These are phyloP conservation scores for Boletus huronensis DNA, from an alignment of 768 basidiomycete species.

Conservation along the genomic window DNA sequence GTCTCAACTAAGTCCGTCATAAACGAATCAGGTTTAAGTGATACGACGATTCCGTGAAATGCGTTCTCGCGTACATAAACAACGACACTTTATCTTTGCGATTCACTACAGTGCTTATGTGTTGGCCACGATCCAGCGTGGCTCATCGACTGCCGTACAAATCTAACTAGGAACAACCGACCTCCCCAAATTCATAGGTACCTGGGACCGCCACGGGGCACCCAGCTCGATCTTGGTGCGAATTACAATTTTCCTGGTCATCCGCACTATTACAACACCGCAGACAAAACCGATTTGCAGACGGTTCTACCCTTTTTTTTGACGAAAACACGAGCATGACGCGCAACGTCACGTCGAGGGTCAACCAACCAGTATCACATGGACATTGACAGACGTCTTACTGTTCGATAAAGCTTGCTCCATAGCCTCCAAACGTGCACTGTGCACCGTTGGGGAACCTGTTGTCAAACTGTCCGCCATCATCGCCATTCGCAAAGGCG, in stretches of 20 bases:
- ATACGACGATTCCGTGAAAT: not conserved
- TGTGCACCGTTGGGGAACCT: slow-evolving; percentile 53
- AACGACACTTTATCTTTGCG: not conserved
- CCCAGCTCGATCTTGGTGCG: slow-evolving; percentile 45
- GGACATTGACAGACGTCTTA: slow-evolving; percentile 20
- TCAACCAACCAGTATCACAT: not conserved
- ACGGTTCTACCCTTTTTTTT: slow-evolving; percentile 42
- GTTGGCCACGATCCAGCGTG: slow-evolving; percentile 17
- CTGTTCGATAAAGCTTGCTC: slow-evolving; percentile 51
- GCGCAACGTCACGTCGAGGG: not conserved
- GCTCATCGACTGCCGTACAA: slow-evolving; percentile 1
- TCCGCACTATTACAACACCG: slow-evolving; percentile 41
- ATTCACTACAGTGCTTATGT: too few relatives aligned
- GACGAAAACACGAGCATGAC: not conserved
- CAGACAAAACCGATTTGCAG: slow-evolving; percentile 44
- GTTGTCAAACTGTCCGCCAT: slow-evolving; percentile 49
- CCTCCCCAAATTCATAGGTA: slow-evolving; percentile 41
- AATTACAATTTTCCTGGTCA: slow-evolving; percentile 50
- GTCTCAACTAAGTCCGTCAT: too few relatives aligned
- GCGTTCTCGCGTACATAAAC: not conserved
- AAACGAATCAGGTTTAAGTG: too few relatives aligned
- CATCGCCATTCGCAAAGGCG: slow-evolving; percentile 35
- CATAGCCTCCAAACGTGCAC: slow-evolving; percentile 48
- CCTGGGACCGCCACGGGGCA: slow-evolving; percentile 45
- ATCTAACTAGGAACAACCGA: slow-evolving; percentile 33